Evolutionary conservation across 2,329 filamentous ascomycete genomes (phyloP).

Genomic region (Fusarium buxicola): DNA sequence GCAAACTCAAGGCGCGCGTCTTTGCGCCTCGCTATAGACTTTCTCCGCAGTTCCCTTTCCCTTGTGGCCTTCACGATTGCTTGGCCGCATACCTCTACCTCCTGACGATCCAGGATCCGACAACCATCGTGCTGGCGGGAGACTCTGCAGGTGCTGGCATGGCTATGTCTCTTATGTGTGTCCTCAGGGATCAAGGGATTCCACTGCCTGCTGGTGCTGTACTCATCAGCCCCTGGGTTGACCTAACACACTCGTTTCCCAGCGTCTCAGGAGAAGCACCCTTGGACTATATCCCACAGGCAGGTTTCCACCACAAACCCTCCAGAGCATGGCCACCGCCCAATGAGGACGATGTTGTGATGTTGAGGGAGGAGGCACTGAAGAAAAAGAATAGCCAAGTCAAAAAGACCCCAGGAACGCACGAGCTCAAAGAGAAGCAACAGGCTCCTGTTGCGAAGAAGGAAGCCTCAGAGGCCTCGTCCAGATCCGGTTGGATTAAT

Average conservation of each 20-base stretch:
- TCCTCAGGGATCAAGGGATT: constrained; percentile 83
- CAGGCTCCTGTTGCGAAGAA: constrained; percentile 49
- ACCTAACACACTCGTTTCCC: constrained; percentile 94
- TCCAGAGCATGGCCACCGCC: constrained; percentile 94
- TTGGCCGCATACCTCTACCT: constrained; percentile 89
- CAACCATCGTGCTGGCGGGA: constrained; percentile 86
- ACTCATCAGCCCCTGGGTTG: constrained; percentile 94
- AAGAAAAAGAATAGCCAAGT: constrained; percentile 50
- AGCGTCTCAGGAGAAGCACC: constrained; percentile 80
- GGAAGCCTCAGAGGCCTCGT: constrained; percentile 31
- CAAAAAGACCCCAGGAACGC: constrained; percentile 38
- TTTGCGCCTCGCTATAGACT: constrained; percentile 89
- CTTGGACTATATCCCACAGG: constrained; percentile 87
- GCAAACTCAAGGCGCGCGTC: constrained; percentile 90
- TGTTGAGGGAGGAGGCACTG: constrained; percentile 63
- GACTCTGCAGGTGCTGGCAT: constrained; percentile 96
- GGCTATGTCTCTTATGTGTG: constrained; percentile 82
- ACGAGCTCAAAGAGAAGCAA: constrained; percentile 49
- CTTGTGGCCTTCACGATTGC: constrained; percentile 91
- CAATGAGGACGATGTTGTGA: constrained; percentile 77
- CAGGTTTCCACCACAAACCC: constrained; percentile 91
- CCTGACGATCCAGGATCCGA: constrained; percentile 79
- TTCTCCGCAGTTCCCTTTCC: constrained; percentile 94
- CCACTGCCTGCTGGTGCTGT: constrained; percentile 90
- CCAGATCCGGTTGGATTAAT: constrained; percentile 45